Base-by-base conservation (phyloP, 129 eudicot genomes). In the Artemisia annua region DNA sequence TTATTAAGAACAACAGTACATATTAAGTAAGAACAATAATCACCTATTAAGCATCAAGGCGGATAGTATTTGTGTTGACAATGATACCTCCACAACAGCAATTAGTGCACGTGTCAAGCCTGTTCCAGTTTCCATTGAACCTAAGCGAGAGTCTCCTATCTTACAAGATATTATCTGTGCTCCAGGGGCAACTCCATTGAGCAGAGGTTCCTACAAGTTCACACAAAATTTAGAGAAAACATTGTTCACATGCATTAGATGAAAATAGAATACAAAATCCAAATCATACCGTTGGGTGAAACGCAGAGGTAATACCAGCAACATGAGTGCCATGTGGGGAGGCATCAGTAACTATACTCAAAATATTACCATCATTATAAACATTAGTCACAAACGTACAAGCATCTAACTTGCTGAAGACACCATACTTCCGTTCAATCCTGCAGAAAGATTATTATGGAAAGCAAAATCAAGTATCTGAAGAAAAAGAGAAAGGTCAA, bases 281-380 rank as follows among this genome's bases (percentile, higher is more conserved):
- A 12, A 56, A 14, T 56, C 73, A 48, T 72, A 94, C 99, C 96
- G 86, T 77, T n/a, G 89, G 87, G 79, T 94, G 89, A 83, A 80
- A 86, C 71, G 99, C 97, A 71, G 96, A 72, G 64, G 99, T 85
- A 75, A 94, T 94, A 49, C 99, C 99, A 84, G 97, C 96, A 86
- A 94, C 99, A 81, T 94, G 99, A 75, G 99, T 94, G 75, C 96
- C 99, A 86, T 94, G 99, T 5, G 99, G 97, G 7, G 99, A 94
- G 78, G 88, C 19, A 63, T 94, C 99, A 26, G 99, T 94, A 32
- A 94, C 99, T 43, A 94, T 85, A 80, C 99, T 94, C 83, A 94
- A 83, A 72, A 90, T 81, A 43, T 80, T 90, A 69, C 99, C 99
- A 20, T 90, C 96, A 65, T 90, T 78, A 82, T 90, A 94, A 12